These are phyloP conservation scores for Yamagishiella unicocca DNA, from an alignment of 139 green algal genomes.

Conservation along the genomic window DNA sequence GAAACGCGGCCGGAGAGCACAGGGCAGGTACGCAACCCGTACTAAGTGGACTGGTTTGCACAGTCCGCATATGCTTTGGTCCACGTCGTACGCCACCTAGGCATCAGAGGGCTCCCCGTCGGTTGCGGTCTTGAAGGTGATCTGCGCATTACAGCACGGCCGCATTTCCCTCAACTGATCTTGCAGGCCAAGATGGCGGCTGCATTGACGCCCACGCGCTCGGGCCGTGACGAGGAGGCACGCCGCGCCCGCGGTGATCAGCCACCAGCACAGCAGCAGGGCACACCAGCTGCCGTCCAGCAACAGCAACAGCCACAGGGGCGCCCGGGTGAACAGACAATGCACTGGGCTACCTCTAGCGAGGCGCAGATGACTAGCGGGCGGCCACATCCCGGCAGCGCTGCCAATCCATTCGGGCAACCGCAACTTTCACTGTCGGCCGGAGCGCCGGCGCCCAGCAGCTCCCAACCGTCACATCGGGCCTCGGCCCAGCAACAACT, in stretches of 20 bases:
- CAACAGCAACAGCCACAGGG: background rate
- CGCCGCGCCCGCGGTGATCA: background rate
- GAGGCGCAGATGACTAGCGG: background rate
- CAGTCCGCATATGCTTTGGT: no score
- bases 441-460: background rate
- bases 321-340: no score
- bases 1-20: background rate
- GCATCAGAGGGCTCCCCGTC: no score
- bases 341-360: background rate
- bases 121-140: no score
- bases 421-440: background rate
- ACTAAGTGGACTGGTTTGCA: no score
- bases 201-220: background rate
- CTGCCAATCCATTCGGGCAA: background rate
- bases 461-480: background rate
- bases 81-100: no score
- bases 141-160: no score
- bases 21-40: constrained; percentile 8
- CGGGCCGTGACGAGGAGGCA: background rate
- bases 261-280: background rate
- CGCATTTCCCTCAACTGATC: no score
- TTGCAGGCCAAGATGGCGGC: background rate
- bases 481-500: background rate
- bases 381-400: background rate
- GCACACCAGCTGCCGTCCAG: background rate